Conservation (phyloP, 164 flowering plant species). For the Vitis cinerea region DNA sequence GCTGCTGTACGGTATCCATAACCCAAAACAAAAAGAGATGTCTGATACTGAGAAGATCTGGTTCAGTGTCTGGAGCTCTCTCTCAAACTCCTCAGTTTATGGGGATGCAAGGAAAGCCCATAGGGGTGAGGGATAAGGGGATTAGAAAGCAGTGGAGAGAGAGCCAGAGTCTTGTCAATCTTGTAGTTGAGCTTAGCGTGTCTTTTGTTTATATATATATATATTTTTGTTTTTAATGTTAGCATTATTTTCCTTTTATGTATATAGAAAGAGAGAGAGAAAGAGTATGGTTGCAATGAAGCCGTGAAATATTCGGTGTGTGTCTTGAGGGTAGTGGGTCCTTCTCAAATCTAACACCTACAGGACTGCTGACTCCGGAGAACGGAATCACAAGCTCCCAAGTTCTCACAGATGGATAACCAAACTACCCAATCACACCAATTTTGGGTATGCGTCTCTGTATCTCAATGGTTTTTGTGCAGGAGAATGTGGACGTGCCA, state of each 20-base stretch:
- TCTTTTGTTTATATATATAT: constrained; percentile 7
- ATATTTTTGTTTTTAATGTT: background rate
- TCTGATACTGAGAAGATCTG: background rate
- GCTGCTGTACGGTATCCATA: constrained; percentile 34
- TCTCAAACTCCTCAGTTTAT: too few species aligned
- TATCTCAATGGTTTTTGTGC: constrained; percentile 3
- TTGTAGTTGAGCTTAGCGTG: constrained; percentile 10
- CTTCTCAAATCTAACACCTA: constrained; percentile 26
- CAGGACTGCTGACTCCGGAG: background rate
- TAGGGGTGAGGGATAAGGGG: constrained; percentile 23
- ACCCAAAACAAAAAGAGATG: constrained; percentile 3
- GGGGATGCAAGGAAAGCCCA: background rate
- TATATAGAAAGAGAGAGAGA: constrained; percentile 1
- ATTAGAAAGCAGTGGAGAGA: constrained; percentile 26
- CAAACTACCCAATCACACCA: background rate
- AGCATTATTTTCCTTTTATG: constrained; percentile 7
- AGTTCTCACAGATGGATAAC: constrained; percentile 3
- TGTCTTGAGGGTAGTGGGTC: constrained; percentile 24
- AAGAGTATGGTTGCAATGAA: constrained; percentile 21
- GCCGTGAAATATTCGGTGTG: constrained; percentile 17
- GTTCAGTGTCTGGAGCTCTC: constrained; percentile 2
- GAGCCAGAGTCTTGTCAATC: constrained; percentile 18
- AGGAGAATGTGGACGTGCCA: background rate
- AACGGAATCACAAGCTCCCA: constrained; percentile 17
- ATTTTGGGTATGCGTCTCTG: constrained; percentile 6